These are phyloP conservation scores for Elsinoe arachidis DNA, from an alignment of 2,329 filamentous ascomycete species.

Conservation along the genomic window DNA sequence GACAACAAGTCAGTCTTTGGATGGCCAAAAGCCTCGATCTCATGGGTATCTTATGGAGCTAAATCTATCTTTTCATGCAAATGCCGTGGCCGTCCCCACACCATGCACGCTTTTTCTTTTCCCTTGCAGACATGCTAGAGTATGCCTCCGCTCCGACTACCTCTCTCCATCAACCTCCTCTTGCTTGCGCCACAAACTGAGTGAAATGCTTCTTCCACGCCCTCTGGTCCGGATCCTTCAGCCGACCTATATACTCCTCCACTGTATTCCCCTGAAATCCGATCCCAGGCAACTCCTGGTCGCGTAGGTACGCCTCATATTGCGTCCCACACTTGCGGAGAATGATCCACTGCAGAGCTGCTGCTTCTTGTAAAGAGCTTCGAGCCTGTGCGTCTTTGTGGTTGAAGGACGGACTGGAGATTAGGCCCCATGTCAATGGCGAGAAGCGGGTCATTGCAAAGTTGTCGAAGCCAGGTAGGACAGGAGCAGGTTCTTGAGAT, in stretches of 20 bases:
- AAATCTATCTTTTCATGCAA: neutral
- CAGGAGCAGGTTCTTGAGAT: slow-evolving; percentile 43
- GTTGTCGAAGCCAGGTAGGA: slow-evolving; percentile 76
- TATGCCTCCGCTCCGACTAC: neutral
- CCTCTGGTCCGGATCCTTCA: slow-evolving; percentile 35
- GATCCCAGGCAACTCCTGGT: slow-evolving; percentile 54
- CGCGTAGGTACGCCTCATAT: slow-evolving; percentile 63
- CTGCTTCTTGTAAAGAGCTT: slow-evolving; percentile 81
- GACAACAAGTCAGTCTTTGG: neutral
- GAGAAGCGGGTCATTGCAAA: slow-evolving; percentile 90
- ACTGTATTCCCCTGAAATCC: slow-evolving; percentile 58
- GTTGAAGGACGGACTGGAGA: slow-evolving; percentile 69
- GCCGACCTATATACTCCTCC: slow-evolving; percentile 53
- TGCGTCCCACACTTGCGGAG: slow-evolving; percentile 79
- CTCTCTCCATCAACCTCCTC: slow-evolving; percentile 10
- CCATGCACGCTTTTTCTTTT: neutral
- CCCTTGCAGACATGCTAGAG: neutral
- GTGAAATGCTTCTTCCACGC: slow-evolving; percentile 40
- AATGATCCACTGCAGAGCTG: slow-evolving; percentile 76
- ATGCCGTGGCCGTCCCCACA: neutral
- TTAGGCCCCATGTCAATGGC: slow-evolving; percentile 78
- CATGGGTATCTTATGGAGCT: neutral
- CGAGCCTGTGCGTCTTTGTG: slow-evolving; percentile 81
- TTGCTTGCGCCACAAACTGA: slow-evolving; percentile 32
- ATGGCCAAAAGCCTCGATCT: neutral